phyloP scores from a whole-genome alignment of 106 monocot genomes.

The Phalaenopsis equestris region DNA sequence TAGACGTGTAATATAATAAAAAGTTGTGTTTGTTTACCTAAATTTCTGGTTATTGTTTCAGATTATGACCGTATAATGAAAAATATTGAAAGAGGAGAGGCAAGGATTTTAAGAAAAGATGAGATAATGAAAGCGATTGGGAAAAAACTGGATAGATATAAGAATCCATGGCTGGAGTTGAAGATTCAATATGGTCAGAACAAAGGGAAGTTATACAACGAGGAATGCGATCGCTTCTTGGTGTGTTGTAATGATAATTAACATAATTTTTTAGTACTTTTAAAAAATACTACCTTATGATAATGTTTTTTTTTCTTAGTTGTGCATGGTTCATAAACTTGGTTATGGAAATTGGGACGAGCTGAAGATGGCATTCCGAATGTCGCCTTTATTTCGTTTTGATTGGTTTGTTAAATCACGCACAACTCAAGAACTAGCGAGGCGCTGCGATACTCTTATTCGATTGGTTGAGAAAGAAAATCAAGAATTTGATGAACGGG shows the following conservation, averaged over 20 bases:
- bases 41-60: conserved; percentile 10
- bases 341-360: conserved; percentile 99
- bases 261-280: neutral
- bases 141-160: conserved; percentile 90
- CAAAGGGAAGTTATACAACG: conserved; percentile 95
- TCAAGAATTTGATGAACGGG: conserved; percentile 90
- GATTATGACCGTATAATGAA: conserved; percentile 96
- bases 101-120: conserved; percentile 81
- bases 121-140: conserved; percentile 96
- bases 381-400: conserved; percentile 87
- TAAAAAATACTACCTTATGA: neutral
- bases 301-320: conserved; percentile 30
- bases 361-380: conserved; percentile 80
- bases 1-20: too few relatives aligned
- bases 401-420: conserved; percentile 99
- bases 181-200: conserved; percentile 99
- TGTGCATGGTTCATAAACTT: conserved; percentile 95
- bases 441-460: conserved; percentile 92
- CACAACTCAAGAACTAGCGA: conserved; percentile 84
- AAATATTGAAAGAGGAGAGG: conserved; percentile 97
- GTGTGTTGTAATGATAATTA: conserved; percentile 18
- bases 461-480: conserved; percentile 94
- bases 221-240: conserved; percentile 98
- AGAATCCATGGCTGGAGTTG: conserved; percentile 93
- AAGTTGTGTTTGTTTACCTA: neutral